Evolutionary conservation across 2,329 filamentous ascomycete genomes (phyloP).

Genomic region (Epichloe coenophiala): DNA sequence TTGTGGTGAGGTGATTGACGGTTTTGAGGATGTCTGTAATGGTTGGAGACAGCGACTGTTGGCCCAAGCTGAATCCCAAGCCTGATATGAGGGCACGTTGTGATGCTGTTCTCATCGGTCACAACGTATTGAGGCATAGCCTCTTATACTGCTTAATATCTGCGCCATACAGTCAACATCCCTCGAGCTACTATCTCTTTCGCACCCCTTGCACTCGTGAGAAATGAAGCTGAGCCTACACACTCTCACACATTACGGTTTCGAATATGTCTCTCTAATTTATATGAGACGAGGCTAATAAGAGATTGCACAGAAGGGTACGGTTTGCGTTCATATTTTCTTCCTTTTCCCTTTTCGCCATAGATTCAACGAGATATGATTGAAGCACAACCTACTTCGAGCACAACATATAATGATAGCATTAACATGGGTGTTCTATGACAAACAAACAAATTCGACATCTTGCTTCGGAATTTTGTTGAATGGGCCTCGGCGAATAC

Average conservation of each 20-base stretch:
- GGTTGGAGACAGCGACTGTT: slow-evolving; percentile 68
- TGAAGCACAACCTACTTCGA: background rate
- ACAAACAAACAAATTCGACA: no score
- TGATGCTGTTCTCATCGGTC: background rate
- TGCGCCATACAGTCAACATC: background rate
- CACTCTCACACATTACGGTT: background rate
- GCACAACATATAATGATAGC: background rate
- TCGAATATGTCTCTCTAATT: background rate
- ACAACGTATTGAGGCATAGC: background rate
- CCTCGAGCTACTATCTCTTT: background rate
- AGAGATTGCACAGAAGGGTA: background rate
- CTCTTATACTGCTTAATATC: background rate
- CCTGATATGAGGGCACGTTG: slow-evolving; percentile 10
- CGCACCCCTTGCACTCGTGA: background rate
- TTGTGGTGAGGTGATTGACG: slow-evolving; percentile 77
- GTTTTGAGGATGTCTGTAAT: slow-evolving; percentile 84
- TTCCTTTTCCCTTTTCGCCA: background rate
- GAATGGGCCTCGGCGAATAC: no score
- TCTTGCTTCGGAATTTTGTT: no score
- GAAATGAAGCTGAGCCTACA: background rate
- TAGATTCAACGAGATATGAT: background rate
- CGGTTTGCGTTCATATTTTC: background rate
- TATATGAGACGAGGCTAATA: background rate
- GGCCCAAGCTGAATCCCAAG: slow-evolving; percentile 42
- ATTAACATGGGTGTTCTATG: background rate